phyloP scores from a whole-genome alignment of 305 asterid genomes.

The Ajuga reptans region DNA sequence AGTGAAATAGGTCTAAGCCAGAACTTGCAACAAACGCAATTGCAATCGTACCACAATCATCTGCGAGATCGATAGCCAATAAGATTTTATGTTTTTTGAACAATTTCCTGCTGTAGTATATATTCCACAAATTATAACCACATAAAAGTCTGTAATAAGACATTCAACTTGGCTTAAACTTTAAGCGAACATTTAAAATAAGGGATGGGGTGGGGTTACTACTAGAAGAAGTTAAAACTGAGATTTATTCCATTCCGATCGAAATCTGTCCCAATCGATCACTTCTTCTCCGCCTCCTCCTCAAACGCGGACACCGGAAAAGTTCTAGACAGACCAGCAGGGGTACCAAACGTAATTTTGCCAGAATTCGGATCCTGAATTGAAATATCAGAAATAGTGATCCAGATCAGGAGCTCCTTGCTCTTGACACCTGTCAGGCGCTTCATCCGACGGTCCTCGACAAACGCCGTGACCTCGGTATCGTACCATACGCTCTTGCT shows the following conservation, averaged over 20 bases:
- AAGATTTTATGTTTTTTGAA: background rate
- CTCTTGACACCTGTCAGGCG: constrained; percentile 74
- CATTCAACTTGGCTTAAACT: constrained; percentile 15
- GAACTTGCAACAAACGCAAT: too few relatives aligned
- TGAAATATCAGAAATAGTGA: constrained; percentile 52
- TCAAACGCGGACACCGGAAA: constrained; percentile 67
- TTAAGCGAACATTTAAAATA: background rate
- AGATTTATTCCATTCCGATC: constrained; percentile 10
- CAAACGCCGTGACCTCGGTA: constrained; percentile 63
- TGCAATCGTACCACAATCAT: too few relatives aligned
- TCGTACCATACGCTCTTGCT: constrained; percentile 64
- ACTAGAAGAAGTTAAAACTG: background rate
- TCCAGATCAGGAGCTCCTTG: constrained; percentile 74
- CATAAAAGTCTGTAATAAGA: background rate
- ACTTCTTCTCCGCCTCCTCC: constrained; percentile 34
- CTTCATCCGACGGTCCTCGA: constrained; percentile 71
- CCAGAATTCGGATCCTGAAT: constrained; percentile 41
- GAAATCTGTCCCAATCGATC: background rate
- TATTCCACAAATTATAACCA: background rate
- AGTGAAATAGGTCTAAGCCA: too few relatives aligned
- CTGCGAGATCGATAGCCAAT: too few relatives aligned
- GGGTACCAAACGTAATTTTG: constrained; percentile 54
- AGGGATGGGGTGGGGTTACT: background rate
- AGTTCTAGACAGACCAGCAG: constrained; percentile 53
- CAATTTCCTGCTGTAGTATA: background rate